Evolutionary conservation across 306 rosid genomes (phyloP), one percentile per base, ranked within the genome.

Genomic region (Cucumis cinereus): DNA sequence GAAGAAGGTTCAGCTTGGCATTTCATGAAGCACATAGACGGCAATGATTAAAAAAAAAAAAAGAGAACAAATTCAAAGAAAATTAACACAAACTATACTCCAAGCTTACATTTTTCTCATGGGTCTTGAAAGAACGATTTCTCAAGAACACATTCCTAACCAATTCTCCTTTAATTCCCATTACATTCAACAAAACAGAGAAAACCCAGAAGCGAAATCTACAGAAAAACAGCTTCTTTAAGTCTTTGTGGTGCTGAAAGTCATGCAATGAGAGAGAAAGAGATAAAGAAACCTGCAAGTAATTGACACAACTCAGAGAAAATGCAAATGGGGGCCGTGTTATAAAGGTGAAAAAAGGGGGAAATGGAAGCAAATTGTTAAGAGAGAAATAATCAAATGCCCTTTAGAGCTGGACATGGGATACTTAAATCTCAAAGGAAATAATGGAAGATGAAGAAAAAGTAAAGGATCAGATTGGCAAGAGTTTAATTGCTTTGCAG

Each of bases 81-180:
- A 45, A 50, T 24, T 0, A 16, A 30, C 35, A 30, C 35, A 2
- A 30, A 30, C 35, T 30, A 1, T 13, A 54, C 13, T 0, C 77
- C 77, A 28, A 90, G 7, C 92, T 88, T 75, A 89, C 98, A 81
- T 81, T 88, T 84, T 43, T 89, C 73, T 92, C 90, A 73, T 78
- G 85, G 41, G 86, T 75, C 33, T 80, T 77, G 50, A 58, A 35
- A 55, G 89, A 83, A 16, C 90, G 81, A 73, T 81, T 91, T 80
- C 82, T 88, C 58, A 88, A 85, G 89, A 93, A 89, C 80, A 93
- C 98, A 83, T 81, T 89, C 83, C 85, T 87, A 43, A 88, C 97
- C 81, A 93, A 80, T 73, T 84, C 98, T 17, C 90, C 87, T 24
- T 83, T 87, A 87, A 93, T 85, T n/a, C 98, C 98, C 98, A 93